phyloP scores from a whole-genome alignment of 2,329 filamentous ascomycete species.

The Pezicula rhizophila region DNA sequence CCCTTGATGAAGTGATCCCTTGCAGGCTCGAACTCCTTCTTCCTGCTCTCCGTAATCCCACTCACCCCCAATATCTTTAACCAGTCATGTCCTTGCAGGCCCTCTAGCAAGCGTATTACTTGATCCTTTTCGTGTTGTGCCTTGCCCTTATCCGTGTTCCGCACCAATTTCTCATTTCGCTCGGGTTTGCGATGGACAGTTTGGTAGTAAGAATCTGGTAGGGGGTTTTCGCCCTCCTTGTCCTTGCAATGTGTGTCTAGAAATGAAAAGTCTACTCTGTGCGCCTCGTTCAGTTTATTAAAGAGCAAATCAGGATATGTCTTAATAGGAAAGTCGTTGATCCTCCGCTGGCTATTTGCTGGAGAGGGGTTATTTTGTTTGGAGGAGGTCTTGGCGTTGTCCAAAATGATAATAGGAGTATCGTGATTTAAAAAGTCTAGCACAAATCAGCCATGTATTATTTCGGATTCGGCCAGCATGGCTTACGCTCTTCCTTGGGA shows the following conservation, averaged over 20 bases:
- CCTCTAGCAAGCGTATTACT: conserved; percentile 64
- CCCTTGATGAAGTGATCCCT: conserved; percentile 79
- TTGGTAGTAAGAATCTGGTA: conserved; percentile 50
- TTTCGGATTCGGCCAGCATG: neutral
- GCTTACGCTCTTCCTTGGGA: conserved; percentile 69
- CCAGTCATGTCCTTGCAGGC: conserved; percentile 88
- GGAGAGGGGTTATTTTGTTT: conserved; percentile 16
- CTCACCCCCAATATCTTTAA: conserved; percentile 85
- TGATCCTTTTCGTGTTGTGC: conserved; percentile 63
- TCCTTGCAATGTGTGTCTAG: conserved; percentile 36
- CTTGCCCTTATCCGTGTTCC: conserved; percentile 58
- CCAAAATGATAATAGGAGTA: conserved; percentile 66
- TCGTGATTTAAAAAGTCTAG: conserved; percentile 67
- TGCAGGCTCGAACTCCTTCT: conserved; percentile 81
- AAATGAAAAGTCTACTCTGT: conserved; percentile 50
- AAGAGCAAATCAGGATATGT: conserved; percentile 52
- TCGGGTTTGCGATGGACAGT: conserved; percentile 52
- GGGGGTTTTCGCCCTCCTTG: conserved; percentile 41
- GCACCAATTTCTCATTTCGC: conserved; percentile 53
- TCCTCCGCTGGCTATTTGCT: conserved; percentile 8
- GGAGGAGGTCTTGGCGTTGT: conserved; percentile 36
- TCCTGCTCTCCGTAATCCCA: conserved; percentile 71
- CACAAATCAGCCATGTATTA: conserved; percentile 13
- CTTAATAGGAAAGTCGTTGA: conserved; percentile 36
- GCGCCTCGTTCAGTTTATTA: conserved; percentile 48